phyloP scores from a whole-genome alignment of 2,329 filamentous ascomycete genomes.

The Clonostachys solani region DNA sequence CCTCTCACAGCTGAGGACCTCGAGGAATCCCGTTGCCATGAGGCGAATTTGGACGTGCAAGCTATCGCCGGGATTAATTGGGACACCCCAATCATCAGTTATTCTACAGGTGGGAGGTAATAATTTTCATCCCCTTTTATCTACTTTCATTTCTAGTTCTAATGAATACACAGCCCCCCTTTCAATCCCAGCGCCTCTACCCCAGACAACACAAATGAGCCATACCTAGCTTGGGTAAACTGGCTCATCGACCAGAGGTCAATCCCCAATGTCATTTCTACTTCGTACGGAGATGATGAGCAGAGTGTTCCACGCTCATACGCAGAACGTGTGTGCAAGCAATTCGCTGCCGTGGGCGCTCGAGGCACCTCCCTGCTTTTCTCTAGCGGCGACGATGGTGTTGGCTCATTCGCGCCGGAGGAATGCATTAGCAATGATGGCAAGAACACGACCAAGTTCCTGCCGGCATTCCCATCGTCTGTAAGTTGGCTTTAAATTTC shows the following conservation, averaged over 20 bases:
- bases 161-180: background rate
- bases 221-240: conserved; percentile 40
- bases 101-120: conserved; percentile 2
- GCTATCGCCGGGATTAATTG: conserved; percentile 1
- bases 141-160: background rate
- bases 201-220: conserved; percentile 41
- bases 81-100: background rate
- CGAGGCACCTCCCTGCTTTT: conserved; percentile 20
- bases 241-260: conserved; percentile 27
- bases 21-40: background rate
- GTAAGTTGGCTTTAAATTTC: conserved; percentile 4
- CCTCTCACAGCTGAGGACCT: background rate
- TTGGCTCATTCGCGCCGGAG: conserved; percentile 1
- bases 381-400: conserved; percentile 19
- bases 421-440: conserved; percentile 51
- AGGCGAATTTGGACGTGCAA: conserved; percentile 2
- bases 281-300: conserved; percentile 27
- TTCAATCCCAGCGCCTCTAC: conserved; percentile 1
- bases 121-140: background rate
- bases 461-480: conserved; percentile 47
- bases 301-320: conserved; percentile 20
- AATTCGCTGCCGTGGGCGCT: conserved; percentile 22
- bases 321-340: conserved; percentile 19
- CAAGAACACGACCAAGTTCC: conserved; percentile 46
- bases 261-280: conserved; percentile 25